phyloP scores from a whole-genome alignment of 768 basidiomycete species.

The Cystoderma amianthinum region DNA sequence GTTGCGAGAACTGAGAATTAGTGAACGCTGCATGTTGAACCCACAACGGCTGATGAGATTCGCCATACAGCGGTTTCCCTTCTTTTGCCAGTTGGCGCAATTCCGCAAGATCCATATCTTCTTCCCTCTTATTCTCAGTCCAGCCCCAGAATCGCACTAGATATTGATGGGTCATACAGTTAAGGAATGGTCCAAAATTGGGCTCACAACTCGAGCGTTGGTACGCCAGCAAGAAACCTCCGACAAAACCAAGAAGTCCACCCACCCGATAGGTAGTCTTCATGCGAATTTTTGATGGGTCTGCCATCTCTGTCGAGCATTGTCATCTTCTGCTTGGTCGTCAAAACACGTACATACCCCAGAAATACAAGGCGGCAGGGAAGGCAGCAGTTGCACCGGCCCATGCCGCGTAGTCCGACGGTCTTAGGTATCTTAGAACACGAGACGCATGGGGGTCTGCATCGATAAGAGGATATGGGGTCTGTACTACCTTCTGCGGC shows the following conservation, averaged over 20 bases:
- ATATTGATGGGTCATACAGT: conserved; percentile 5
- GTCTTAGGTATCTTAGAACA: conserved; percentile 84
- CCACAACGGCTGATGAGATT: conserved; percentile 76
- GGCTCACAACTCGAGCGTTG: conserved; percentile 80
- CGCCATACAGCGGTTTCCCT: conserved; percentile 84
- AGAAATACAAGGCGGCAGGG: conserved; percentile 73
- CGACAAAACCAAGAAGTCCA: conserved; percentile 77
- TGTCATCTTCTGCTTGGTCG: conserved; percentile 6
- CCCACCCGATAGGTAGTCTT: conserved; percentile 41
- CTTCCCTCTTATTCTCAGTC: conserved; percentile 83
- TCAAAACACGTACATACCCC: conserved; percentile 50
- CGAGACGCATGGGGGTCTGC: conserved; percentile 84
- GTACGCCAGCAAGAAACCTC: conserved; percentile 91
- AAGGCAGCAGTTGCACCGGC: conserved; percentile 74
- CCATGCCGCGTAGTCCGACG: conserved; percentile 84
- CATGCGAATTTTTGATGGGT: conserved; percentile 31
- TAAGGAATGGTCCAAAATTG: conserved; percentile 7
- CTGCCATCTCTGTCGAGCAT: conserved; percentile 36
- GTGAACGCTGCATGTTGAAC: conserved; percentile 81
- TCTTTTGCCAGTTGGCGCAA: conserved; percentile 65
- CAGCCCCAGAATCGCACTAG: conserved; percentile 94
- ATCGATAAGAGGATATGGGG: conserved; percentile 89
- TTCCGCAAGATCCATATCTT: conserved; percentile 71
- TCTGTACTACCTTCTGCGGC: conserved; percentile 43
- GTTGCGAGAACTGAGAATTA: conserved; percentile 90